Conservation (phyloP, 176 grass and related monocot genomes). For the Lolium rigidum region DNA sequence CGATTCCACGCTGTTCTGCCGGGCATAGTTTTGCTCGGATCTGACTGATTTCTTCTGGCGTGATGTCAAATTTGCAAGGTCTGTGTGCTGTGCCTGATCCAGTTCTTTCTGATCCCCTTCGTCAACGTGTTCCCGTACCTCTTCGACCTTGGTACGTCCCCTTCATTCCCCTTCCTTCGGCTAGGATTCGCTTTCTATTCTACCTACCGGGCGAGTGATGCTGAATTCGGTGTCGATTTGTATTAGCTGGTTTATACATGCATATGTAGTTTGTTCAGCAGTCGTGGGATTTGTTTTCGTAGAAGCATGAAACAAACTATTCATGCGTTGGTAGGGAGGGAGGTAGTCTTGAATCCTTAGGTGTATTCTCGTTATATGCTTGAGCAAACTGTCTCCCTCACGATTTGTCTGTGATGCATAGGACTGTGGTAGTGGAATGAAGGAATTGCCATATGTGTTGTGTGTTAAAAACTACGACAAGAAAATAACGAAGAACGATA, state of each 20-base stretch:
- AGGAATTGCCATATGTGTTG: not conserved
- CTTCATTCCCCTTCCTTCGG: rapidly evolving
- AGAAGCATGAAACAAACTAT: not conserved
- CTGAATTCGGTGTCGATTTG: no score
- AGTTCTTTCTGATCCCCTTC: slow-evolving; percentile 86
- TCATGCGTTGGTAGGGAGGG: not conserved
- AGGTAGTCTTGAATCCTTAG: not conserved
- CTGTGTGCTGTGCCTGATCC: slow-evolving; percentile 80
- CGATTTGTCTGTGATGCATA: not conserved
- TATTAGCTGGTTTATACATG: not conserved
- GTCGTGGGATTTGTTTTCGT: not conserved
- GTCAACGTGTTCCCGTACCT: slow-evolving; percentile 98
- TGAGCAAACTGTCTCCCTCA: not conserved
- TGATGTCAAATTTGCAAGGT: slow-evolving; percentile 46
- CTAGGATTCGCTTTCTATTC: not conserved
- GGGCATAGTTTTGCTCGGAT: not conserved
- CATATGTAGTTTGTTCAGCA: not conserved
- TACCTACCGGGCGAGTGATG: not conserved
- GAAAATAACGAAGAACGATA: no score
- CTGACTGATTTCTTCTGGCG: not conserved
- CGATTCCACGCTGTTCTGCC: not conserved
- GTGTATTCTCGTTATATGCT: not conserved
- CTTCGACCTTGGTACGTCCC: slow-evolving; percentile 68
- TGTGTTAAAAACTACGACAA: no score
- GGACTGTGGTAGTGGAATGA: not conserved